Conservation (phyloP, 2,329 filamentous ascomycete genomes). For the Claviceps arundinis region DNA sequence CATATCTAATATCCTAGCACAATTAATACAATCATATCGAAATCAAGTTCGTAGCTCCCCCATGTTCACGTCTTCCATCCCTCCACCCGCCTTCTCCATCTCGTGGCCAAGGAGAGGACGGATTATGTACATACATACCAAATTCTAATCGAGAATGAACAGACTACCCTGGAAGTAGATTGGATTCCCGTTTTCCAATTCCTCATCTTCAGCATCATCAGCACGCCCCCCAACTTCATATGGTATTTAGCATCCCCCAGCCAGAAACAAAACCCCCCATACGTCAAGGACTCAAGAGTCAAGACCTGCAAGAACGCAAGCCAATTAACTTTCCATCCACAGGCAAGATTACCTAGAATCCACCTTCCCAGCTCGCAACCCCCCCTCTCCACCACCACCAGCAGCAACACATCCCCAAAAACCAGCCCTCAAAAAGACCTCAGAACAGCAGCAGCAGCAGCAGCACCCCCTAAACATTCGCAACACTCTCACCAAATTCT, state of each 20-base stretch:
- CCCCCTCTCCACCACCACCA: neutral
- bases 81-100: no score
- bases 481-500: conserved; percentile 55
- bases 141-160: neutral
- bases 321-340: conserved; percentile 4
- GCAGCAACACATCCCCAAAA: conserved; percentile 8
- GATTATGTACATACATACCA: neutral
- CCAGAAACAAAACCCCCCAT: neutral
- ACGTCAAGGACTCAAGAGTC: no score
- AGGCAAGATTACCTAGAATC: conserved; percentile 67
- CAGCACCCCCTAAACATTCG: conserved; percentile 34
- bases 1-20: conserved; percentile 60
- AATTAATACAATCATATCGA: conserved; percentile 51
- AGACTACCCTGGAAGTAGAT: conserved; percentile 33
- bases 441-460: neutral
- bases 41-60: conserved; percentile 34
- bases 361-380: conserved; percentile 51
- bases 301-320: no score
- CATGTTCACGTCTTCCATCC: neutral
- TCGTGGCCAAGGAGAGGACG: neutral
- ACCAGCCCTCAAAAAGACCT: neutral
- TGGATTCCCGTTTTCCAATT: conserved; percentile 62
- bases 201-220: conserved; percentile 57
- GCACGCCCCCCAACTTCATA: conserved; percentile 69
- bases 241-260: conserved; percentile 41